Evolutionary conservation across 1,139 yeast genomes (phyloP), one percentile per base, ranked within the genome.

Genomic region (Wickerhamomyces sp.): DNA sequence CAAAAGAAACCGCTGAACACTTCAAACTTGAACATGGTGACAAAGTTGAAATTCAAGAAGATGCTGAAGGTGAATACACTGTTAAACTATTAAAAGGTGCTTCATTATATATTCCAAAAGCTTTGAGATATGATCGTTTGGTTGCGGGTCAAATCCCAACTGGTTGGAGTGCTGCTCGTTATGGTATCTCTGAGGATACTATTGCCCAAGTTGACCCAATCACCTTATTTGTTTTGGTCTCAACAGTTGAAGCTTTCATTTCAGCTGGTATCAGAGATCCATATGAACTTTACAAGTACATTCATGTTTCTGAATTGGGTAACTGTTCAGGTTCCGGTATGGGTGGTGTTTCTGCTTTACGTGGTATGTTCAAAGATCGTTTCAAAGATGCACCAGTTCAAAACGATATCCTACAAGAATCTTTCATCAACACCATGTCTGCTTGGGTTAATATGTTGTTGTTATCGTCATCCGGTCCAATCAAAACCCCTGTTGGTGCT

Each of bases 291-390:
- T 93, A 93, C 79, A 85, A 93, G 72, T 94, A 93, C 65, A 96
- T 94, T 47, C 99, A 93, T 68, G 95, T 93, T 52, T 90, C 98
- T 43, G 98, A 93, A 72, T 91, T 93, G 58, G 99, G 99, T 75
- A 93, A 93, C 80, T 90, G 98, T 78, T 86, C 96, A 44, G 99
- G 99, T 75, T 90, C 98, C 48, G 99, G 99, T 81, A 91, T 93
- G 95, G 99, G 99, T 72, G 99, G 99, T 84, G 95, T 91, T 57
- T 69, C 85, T 59, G 99, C 99, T 47, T 73, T 93, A 65, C 87
- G 95, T 70, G 97, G 97, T 60, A 93, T 93, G 98, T 93, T 90
- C 76, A 90, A 79, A 72, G 96, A 91, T 66, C 84, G 99, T 73
- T 91, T 76, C 73, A 75, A 80, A 58, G 99, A 93, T 65, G 77